Evolutionary conservation across 768 basidiomycete genomes (phyloP), one percentile per base, ranked within the genome.

Genomic region (Lactarius indigo): DNA sequence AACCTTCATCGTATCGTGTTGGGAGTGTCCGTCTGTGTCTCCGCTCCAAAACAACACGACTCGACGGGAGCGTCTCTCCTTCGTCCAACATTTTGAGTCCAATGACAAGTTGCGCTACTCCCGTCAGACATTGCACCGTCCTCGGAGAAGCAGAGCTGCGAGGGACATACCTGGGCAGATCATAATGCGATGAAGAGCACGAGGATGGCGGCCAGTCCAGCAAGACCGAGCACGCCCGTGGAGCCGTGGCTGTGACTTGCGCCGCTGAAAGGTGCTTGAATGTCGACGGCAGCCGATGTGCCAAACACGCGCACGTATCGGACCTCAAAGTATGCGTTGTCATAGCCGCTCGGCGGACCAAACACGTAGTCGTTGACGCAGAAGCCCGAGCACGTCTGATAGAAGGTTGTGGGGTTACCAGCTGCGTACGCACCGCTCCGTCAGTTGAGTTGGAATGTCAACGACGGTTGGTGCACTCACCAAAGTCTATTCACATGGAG

Each of bases 241-340:
- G 30, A 4, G 54, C 10, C 17, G 39, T 3, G 60, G 17, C 54
- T 42, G 37, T 12, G 60, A 28, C 54, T 42, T 18, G 39, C 41
- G 12, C 54, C 41, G 20, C 28, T 56, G 54, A 23, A 23, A 50
- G n/a, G 13, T 5, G n/a, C 37, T 13, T 18, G 50, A 42, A 37
- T 23, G 41, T 33, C 59, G 52, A 61, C 26, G 17, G 35, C 17
- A 12, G 60, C 4, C 2, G 66, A 64, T 17, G 65, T 66, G 37
- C 64, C 70, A 66, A 70, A 75, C 37, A 72, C 73, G 39, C 78
- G 78, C 64, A 82, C 71, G 59, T 76, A 77, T 35, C 73, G 72
- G 71, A 83, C 75, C 72, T 82, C 81, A 60, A 81, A 83, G 73
- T 78, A 77, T 4, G 78, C 77, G 50, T 71, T 70, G 71, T 75